Conservation (phyloP, 352 stramenopile species). For the Sclerospora graminicola region DNA sequence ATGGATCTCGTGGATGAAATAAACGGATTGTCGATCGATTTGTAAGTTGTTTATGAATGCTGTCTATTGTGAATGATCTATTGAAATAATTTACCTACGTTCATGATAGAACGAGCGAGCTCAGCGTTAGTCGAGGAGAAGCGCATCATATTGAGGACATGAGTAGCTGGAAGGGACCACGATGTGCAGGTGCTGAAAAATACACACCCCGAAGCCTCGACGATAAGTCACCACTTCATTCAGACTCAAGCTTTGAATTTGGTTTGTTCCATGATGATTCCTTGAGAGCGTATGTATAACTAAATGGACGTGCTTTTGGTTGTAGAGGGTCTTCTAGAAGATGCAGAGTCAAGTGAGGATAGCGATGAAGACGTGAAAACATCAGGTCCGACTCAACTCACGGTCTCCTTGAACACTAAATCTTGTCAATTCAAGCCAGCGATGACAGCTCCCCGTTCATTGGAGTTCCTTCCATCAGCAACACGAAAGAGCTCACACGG, state of each 20-base stretch:
- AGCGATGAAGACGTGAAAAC: conserved; percentile 9
- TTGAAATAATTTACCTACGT: conserved; percentile 4
- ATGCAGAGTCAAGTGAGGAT: conserved; percentile 8
- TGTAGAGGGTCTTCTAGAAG: conserved; percentile 31
- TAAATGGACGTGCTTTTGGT: not conserved
- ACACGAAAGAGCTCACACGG: too few relatives aligned
- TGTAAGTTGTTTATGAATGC: conserved; percentile 29
- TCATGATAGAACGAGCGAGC: conserved; percentile 23
- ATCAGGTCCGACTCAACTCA: too few relatives aligned
- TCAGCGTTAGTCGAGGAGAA: conserved; percentile 3
- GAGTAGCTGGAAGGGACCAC: conserved; percentile 1
- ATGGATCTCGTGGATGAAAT: conserved; percentile 9
- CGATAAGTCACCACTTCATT: too few relatives aligned
- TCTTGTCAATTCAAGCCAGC: not conserved
- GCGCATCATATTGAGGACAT: not conserved
- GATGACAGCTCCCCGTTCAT: not conserved
- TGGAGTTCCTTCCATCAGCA: too few relatives aligned
- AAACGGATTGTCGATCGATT: conserved; percentile 45
- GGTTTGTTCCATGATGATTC: conserved; percentile 16
- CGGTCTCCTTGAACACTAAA: too few relatives aligned
- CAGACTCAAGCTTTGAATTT: conserved; percentile 37
- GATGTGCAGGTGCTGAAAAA: conserved; percentile 1
- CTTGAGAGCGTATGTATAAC: not conserved
- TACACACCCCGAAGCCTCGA: too few relatives aligned
- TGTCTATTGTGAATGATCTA: conserved; percentile 4